phyloP scores from a whole-genome alignment of 305 asterid species.

The Fraxinus greggii region DNA sequence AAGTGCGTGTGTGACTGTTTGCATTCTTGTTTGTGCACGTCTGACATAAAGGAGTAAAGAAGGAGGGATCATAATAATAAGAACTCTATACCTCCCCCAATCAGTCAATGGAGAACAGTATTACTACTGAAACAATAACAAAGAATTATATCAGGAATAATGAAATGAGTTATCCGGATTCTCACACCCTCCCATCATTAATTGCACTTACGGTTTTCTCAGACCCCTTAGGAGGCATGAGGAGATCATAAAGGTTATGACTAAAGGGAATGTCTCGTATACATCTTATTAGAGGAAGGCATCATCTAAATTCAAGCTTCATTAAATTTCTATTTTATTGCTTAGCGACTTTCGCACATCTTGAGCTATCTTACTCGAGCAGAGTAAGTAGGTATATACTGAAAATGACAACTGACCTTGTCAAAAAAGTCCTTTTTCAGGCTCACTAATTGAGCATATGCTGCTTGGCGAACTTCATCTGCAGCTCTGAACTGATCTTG shows the following conservation, averaged over 20 bases:
- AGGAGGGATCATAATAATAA: not conserved
- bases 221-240: not conserved
- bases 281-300: conserved; percentile 7
- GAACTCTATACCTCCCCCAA: not conserved
- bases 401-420: conserved; percentile 41
- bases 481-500: conserved; percentile 49
- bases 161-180: not conserved
- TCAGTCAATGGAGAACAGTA: not conserved
- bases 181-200: not conserved
- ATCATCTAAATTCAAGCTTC: not conserved
- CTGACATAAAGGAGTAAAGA: not conserved
- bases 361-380: not conserved
- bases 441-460: conserved; percentile 39
- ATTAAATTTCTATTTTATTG: not conserved
- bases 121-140: not conserved
- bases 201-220: not conserved
- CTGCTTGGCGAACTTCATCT: conserved; percentile 54
- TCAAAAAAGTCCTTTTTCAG: conserved; percentile 42
- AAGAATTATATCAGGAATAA: not conserved
- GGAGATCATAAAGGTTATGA: not conserved
- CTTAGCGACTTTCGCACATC: not conserved
- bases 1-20: not conserved
- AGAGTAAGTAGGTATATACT: not conserved
- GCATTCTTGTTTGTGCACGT: not conserved
- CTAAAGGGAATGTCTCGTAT: not conserved